Conservation (phyloP, 1,139 yeast species). For the Starmera stellimalicola region DNA sequence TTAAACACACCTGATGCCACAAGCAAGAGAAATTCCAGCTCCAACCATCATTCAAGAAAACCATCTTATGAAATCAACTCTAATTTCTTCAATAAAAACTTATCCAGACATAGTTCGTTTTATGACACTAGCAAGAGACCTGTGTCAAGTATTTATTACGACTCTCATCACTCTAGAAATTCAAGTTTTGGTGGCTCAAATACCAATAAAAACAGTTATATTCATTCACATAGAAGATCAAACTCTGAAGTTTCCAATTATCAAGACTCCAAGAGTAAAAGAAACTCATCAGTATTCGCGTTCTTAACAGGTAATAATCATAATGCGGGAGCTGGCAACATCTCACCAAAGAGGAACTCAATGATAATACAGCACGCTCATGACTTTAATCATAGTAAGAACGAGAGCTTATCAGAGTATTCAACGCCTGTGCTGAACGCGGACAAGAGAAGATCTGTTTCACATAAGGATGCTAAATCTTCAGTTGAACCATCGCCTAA, state of each 20-base stretch:
- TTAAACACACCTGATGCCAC: constrained; percentile 11
- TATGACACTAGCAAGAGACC: constrained; percentile 17
- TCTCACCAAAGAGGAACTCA: constrained; percentile 7
- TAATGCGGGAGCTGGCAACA: constrained; percentile 7
- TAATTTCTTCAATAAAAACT: constrained; percentile 2
- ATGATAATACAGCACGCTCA: constrained; percentile 12
- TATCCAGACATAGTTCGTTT: constrained; percentile 14
- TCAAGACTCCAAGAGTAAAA: constrained; percentile 14
- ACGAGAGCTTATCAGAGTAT: too few relatives aligned
- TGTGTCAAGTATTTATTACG: constrained; percentile 19
- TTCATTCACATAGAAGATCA: constrained; percentile 11
- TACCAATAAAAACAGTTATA: not conserved
- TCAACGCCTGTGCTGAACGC: constrained; percentile 7
- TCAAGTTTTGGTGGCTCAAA: constrained; percentile 12
- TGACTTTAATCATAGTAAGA: too few relatives aligned
- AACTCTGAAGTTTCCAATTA: constrained; percentile 12
- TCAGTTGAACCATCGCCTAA: constrained; percentile 3
- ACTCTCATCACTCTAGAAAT: constrained; percentile 16
- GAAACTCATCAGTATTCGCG: constrained; percentile 40
- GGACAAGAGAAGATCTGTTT: constrained; percentile 28
- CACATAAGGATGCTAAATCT: constrained; percentile 24
- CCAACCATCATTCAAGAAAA: constrained; percentile 19
- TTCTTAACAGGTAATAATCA: constrained; percentile 24
- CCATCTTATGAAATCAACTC: constrained; percentile 17
- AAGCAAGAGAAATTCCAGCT: constrained; percentile 5